phyloP scores from a whole-genome alignment of 2,329 filamentous ascomycete genomes.

The Ophiostoma sp. region DNA sequence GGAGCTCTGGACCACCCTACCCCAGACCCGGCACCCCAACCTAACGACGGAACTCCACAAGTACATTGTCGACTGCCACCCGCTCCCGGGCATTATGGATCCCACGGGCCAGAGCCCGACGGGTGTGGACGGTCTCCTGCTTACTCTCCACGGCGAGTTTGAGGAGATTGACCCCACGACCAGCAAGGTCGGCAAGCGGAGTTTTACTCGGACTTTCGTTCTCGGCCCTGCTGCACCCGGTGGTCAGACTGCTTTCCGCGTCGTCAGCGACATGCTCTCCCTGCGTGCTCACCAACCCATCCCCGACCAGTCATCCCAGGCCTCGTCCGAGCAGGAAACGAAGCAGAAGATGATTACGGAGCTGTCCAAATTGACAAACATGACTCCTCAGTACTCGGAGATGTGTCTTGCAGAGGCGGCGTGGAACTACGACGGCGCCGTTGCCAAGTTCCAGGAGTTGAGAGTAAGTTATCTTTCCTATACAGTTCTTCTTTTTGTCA shows the following conservation, averaged over 20 bases:
- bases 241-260: slow-evolving; percentile 61
- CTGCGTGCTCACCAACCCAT: slow-evolving; percentile 64
- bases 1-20: slow-evolving; percentile 68
- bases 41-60: slow-evolving; percentile 66
- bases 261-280: slow-evolving; percentile 77
- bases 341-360: slow-evolving; percentile 72
- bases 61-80: slow-evolving; percentile 81
- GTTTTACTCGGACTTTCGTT: slow-evolving; percentile 79
- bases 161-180: slow-evolving; percentile 66
- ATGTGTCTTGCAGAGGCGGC: slow-evolving; percentile 77
- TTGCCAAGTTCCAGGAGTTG: slow-evolving; percentile 72
- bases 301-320: slow-evolving; percentile 41
- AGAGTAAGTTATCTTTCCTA: slow-evolving; percentile 54
- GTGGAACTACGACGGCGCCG: slow-evolving; percentile 77
- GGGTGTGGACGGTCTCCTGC: slow-evolving; percentile 75
- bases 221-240: slow-evolving; percentile 71
- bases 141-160: slow-evolving; percentile 81
- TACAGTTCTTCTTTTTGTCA: background rate
- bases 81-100: slow-evolving; percentile 70
- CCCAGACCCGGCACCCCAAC: slow-evolving; percentile 72
- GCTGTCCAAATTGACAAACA: slow-evolving; percentile 73
- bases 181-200: slow-evolving; percentile 63
- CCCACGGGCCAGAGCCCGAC: slow-evolving; percentile 60
- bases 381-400: slow-evolving; percentile 76
- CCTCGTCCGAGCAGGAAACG: slow-evolving; percentile 40